These are phyloP conservation scores for Populus ilicifolia DNA, from an alignment of 345 rosid genomes.

Conservation along the genomic window DNA sequence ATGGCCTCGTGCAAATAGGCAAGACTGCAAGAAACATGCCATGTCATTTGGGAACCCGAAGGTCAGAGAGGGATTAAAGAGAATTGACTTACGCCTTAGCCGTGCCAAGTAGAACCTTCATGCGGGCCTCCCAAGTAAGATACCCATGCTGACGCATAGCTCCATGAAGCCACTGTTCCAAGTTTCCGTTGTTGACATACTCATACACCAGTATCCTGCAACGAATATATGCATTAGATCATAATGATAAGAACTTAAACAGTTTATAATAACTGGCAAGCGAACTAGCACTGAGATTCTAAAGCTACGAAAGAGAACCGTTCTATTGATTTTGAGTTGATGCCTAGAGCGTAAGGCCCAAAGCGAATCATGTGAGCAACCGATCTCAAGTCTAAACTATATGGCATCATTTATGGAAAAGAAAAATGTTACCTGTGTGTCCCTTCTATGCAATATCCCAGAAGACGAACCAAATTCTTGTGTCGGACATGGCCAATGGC, in stretches of 20 bases:
- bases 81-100: constrained; percentile 73
- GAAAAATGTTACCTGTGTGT: constrained; percentile 50
- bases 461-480: constrained; percentile 78
- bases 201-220: constrained; percentile 72
- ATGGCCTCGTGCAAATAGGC: constrained; percentile 98
- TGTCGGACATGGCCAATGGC: constrained; percentile 87
- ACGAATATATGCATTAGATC: neutral
- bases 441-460: constrained; percentile 80
- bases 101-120: constrained; percentile 69
- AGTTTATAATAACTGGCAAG: neutral
- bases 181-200: constrained; percentile 75
- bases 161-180: constrained; percentile 91
- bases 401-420: neutral
- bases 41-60: constrained; percentile 8
- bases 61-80: constrained; percentile 1
- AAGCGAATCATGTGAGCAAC: neutral
- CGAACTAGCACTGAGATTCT: neutral
- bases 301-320: neutral
- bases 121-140: constrained; percentile 88
- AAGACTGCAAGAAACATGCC: constrained; percentile 53
- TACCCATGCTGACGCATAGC: constrained; percentile 75
- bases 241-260: neutral
- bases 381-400: neutral
- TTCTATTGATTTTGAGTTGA: neutral
- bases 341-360: neutral